Base-by-base conservation (phyloP, 192 early-diverging fungal genomes). In the Tieghemiomyces parasiticus region DNA sequence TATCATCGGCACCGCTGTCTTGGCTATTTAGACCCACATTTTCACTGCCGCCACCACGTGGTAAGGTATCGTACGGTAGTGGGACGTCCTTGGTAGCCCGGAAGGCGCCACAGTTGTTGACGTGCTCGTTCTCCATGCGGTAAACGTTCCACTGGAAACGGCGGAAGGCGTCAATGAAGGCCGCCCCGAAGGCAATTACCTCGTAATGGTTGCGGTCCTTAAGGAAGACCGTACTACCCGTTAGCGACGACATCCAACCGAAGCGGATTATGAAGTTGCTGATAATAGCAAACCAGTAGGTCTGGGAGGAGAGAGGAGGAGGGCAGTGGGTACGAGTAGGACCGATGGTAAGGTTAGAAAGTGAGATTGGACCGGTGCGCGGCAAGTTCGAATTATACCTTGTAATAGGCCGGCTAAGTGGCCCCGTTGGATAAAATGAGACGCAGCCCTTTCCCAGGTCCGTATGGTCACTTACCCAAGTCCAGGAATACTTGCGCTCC, bases 31-130 rank as follows among this genome's bases (percentile, higher is more conserved):
- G n/a, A n/a, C n/a, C n/a, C n/a, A n/a, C n/a, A n/a, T n/a, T n/a
- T n/a, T n/a, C n/a, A n/a, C n/a, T n/a, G n/a, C n/a, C n/a, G n/a
- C n/a, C n/a, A n/a, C n/a, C n/a, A n/a, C n/a, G n/a, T n/a, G n/a
- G n/a, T n/a, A n/a, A n/a, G n/a, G n/a, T n/a, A n/a, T 69, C 59
- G 64, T 78, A 88, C 34, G 87, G 87, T 30, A 89, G 65, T 25
- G 87, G 87, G 14, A 89, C 83, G 56, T 89, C 87, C 32, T 78
- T 82, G 63, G 85, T 86, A 4, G 87, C 87, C 10, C 87, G 80
- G 75, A 84, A 89, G 46, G 83, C 74, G 54, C 87, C 87, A 60
- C 85, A 86, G 59, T 89, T 89, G 67, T 86, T 89, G 56, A 87
- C 61, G 58, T 89, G 87, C 65, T 86, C 87, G 68, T 88, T 88